Conservation (phyloP, 768 basidiomycete genomes). For the Brasilioporus rufonigricans region DNA sequence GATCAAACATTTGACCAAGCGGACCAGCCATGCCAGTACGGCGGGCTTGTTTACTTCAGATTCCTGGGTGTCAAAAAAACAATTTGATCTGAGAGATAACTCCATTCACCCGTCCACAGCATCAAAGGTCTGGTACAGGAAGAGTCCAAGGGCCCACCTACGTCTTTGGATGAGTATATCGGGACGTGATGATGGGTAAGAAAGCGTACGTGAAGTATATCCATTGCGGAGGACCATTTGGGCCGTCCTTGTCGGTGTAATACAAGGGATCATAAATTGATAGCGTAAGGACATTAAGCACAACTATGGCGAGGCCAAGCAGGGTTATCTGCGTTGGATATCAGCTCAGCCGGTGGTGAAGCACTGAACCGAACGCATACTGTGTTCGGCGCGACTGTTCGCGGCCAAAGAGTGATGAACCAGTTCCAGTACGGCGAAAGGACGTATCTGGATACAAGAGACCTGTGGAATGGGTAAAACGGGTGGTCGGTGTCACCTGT, state of each 20-base stretch:
- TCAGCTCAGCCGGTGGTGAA: neutral
- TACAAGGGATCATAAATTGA: slow-evolving; percentile 82
- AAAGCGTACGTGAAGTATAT: slow-evolving; percentile 80
- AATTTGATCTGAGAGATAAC: neutral
- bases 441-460: slow-evolving; percentile 70
- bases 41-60: slow-evolving; percentile 84
- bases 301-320: slow-evolving; percentile 76
- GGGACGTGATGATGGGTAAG: neutral
- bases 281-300: slow-evolving; percentile 81
- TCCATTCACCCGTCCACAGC: slow-evolving; percentile 78
- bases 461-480: slow-evolving; percentile 43
- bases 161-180: neutral
- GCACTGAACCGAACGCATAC: slow-evolving; percentile 42
- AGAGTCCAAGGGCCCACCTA: slow-evolving; percentile 87
- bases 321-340: slow-evolving; percentile 72
- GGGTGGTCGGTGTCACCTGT: neutral
- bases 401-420: slow-evolving; percentile 88
- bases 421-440: slow-evolving; percentile 88
- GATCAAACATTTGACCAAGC: slow-evolving; percentile 97
- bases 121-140: slow-evolving; percentile 88
- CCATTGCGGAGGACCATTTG: slow-evolving; percentile 71
- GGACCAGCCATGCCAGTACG: slow-evolving; percentile 98
- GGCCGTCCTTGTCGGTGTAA: slow-evolving; percentile 63
- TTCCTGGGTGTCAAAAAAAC: neutral
- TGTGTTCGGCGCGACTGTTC: slow-evolving; percentile 83